These are phyloP conservation scores for Fusarium equiseti DNA, from an alignment of 2,329 filamentous ascomycete species.

Conservation along the genomic window DNA sequence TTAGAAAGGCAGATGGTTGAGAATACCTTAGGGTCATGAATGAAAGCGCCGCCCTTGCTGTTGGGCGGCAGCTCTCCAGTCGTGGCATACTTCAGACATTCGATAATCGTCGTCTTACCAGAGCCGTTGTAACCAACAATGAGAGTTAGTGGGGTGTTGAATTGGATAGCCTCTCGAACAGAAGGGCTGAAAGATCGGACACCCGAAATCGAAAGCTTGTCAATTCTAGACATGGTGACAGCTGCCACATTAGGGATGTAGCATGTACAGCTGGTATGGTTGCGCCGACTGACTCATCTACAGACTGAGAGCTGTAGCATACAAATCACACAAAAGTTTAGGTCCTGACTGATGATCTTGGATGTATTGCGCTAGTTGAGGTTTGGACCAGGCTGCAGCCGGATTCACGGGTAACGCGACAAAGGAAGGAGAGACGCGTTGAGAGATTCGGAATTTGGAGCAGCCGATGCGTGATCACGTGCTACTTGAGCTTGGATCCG, in stretches of 20 bases:
- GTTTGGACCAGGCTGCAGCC: constrained; percentile 19
- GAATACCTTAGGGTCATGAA: constrained; percentile 90
- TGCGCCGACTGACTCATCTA: constrained; percentile 2
- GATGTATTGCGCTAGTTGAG: neutral
- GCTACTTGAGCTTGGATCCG: neutral
- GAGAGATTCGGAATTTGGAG: constrained; percentile 1
- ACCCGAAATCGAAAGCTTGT: constrained; percentile 88
- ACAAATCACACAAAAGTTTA: neutral
- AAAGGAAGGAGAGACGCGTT: constrained; percentile 25
- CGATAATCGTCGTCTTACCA: constrained; percentile 98
- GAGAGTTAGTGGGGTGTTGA: constrained; percentile 90
- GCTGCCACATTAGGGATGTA: constrained; percentile 26
- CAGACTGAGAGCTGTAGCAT: neutral
- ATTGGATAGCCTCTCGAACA: constrained; percentile 82
- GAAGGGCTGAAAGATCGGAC: constrained; percentile 86
- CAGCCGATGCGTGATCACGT: constrained; percentile 37
- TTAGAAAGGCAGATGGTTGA: neutral
- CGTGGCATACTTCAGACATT: constrained; percentile 97
- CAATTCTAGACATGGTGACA: constrained; percentile 78
- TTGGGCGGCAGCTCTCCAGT: constrained; percentile 94
- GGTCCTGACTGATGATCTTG: neutral
- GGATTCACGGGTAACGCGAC: constrained; percentile 32
- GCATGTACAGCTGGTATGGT: neutral
- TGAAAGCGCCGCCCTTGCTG: constrained; percentile 89
- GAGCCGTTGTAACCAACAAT: constrained; percentile 98